Evolutionary conservation across 345 rosid species (phyloP), one percentile per base, ranked within the genome.

Genomic region (Triadica sebifera): DNA sequence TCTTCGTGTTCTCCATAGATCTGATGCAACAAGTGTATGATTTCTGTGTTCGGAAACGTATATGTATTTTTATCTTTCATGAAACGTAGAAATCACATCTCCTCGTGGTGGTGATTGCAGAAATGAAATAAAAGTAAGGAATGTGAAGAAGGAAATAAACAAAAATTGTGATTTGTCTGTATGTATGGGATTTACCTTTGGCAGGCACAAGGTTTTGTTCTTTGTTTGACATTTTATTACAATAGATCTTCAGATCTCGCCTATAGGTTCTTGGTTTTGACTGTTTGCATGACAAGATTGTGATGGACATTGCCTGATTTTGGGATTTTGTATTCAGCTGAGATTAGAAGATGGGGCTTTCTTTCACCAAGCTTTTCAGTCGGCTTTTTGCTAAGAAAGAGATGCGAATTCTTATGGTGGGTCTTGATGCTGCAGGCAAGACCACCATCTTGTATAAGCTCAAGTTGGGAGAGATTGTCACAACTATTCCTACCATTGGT

Each of bases 361-460:
- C 77, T 6, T 74, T 74, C 66, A 74, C 77, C 47, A 74, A 74
- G 72, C 72, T 74, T 17, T 74, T 74, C 56, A 74, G 72, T 38
- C 72, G 77, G 46, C 72, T 74, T 17, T 74, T 74, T 63, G 77
- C 77, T 24, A 66, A 74, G 77, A 74, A 66, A 34, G 77, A 74
- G 46, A 74, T 74, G 77, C 41, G 77, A 53, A 74, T 74, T 41
- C 77, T 74, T 45, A 74, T 74, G 77, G 77, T 74, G 4, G 77
- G 77, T 74, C 77, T 74, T 29, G 77, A 74, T 53, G 77, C 77
- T 8, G 77, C 77, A 56, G 77, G 77, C 66, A 74, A 74, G 72
- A 74, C 77, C 57, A 66, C 77, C 66, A 74, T 74, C 46, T 57
- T 74, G 58, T 74, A 74, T 20, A 74, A 74, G 72, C 77, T 74